Evolutionary conservation across 371 early-diverging fungal genomes (phyloP).

Genomic region (Saksenaea oblongispora): DNA sequence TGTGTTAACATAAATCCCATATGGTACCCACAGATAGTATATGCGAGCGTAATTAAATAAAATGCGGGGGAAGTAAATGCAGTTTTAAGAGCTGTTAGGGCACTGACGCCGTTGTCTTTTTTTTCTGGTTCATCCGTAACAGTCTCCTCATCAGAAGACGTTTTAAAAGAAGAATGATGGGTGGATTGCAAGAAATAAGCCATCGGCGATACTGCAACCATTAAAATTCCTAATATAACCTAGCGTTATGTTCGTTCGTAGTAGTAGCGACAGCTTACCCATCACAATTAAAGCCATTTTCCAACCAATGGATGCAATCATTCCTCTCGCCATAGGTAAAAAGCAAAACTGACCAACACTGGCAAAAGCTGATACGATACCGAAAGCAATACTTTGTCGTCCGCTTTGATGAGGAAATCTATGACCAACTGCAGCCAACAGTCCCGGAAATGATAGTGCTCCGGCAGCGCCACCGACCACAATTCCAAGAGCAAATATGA

Average conservation of each 20-base stretch:
- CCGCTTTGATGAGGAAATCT: conserved; percentile 27
- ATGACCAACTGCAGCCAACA: conserved; percentile 29
- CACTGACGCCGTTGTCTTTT: conserved; percentile 14
- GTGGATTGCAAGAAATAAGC: conserved; percentile 24
- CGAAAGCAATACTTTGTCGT: conserved; percentile 33
- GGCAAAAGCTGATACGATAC: conserved; percentile 36
- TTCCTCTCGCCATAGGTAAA: conserved; percentile 30
- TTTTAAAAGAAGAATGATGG: conserved; percentile 8
- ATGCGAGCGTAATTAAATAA: conserved; percentile 28
- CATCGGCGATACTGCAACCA: conserved; percentile 14
- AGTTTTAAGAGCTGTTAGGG: conserved; percentile 22
- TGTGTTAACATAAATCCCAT: conserved; percentile 33
- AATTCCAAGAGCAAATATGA: conserved; percentile 31
- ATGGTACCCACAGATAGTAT: conserved; percentile 38
- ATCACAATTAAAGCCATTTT: conserved; percentile 20
- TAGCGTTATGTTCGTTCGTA: background rate
- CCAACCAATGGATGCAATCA: conserved; percentile 32
- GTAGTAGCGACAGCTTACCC: conserved; percentile 13
- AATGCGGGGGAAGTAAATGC: conserved; percentile 29
- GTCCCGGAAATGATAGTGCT: conserved; percentile 32
- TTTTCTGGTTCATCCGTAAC: background rate
- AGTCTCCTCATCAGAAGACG: background rate
- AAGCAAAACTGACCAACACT: conserved; percentile 40
- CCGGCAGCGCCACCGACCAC: conserved; percentile 33
- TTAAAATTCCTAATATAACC: conserved; percentile 12